Evolutionary conservation across 805 yeast species (phyloP).

Genomic region (Sugiyamaella floridensis): DNA sequence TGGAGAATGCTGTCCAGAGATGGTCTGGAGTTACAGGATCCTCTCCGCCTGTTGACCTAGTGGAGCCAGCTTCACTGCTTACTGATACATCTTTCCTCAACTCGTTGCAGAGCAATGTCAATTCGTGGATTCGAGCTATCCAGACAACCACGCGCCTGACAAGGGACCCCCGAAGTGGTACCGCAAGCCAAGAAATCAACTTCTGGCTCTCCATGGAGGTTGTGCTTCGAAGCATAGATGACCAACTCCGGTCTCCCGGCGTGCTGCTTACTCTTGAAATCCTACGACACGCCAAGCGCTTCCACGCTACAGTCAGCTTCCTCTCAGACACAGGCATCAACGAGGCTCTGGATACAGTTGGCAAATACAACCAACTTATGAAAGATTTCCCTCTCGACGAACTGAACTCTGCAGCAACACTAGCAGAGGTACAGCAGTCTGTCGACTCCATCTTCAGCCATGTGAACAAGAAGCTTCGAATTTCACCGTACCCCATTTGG

Average conservation of each 20-base stretch:
- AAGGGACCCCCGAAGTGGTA: conserved; percentile 49
- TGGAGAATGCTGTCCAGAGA: conserved; percentile 31
- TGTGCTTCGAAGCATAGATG: conserved; percentile 48
- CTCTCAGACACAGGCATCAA: conserved; percentile 61
- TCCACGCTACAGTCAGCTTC: conserved; percentile 69
- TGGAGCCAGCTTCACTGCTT: conserved; percentile 33
- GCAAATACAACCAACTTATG: conserved; percentile 54
- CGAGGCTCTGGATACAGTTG: conserved; percentile 47
- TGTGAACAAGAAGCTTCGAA: conserved; percentile 51
- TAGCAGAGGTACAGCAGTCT: conserved; percentile 41
- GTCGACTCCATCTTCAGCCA: conserved; percentile 49
- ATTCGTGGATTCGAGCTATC: conserved; percentile 64
- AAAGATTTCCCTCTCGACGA: conserved; percentile 65
- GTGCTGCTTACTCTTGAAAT: conserved; percentile 53
- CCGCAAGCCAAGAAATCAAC: conserved; percentile 59
- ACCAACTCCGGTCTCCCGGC: conserved; percentile 50
- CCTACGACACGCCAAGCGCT: conserved; percentile 64
- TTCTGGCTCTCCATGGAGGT: conserved; percentile 73
- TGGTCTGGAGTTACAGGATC: conserved; percentile 5
- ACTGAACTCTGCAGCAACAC: conserved; percentile 41
- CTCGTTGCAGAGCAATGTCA: conserved; percentile 59
- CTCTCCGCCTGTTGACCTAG: conserved; percentile 20
- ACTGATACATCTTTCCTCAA: conserved; percentile 56
- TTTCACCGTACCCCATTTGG: conserved; percentile 53
- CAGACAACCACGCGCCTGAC: conserved; percentile 49